These are phyloP conservation scores for Phytophthora multivora DNA, from an alignment of 352 stramenopile species.

Conservation along the genomic window DNA sequence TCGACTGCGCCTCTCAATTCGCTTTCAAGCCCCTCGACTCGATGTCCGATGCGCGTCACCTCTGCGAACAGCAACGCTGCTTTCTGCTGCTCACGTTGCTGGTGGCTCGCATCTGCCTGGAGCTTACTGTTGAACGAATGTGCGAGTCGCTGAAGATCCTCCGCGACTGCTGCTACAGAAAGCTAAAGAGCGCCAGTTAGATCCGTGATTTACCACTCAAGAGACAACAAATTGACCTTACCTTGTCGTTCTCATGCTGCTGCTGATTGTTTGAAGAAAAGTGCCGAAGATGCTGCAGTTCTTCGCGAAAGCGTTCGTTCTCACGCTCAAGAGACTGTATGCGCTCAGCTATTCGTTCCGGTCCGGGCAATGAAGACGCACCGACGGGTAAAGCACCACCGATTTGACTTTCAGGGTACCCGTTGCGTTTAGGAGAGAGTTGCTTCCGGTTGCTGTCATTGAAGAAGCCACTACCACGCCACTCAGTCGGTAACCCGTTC, in stretches of 20 bases:
- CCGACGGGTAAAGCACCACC: not conserved
- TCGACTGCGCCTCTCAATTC: constrained; percentile 34
- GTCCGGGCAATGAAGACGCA: not conserved
- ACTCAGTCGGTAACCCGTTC: constrained; percentile 19
- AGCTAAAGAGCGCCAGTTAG: constrained; percentile 15
- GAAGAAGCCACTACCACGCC: constrained; percentile 14
- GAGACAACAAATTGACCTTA: constrained; percentile 7
- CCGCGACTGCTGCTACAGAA: constrained; percentile 30
- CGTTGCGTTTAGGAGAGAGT: constrained; percentile 13
- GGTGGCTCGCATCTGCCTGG: constrained; percentile 50
- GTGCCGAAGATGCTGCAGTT: constrained; percentile 59
- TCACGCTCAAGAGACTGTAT: constrained; percentile 61
- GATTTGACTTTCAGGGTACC: constrained; percentile 4
- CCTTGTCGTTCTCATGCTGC: constrained; percentile 61
- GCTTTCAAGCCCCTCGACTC: constrained; percentile 47
- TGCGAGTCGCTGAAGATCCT: constrained; percentile 63
- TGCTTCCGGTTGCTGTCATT: constrained; percentile 25
- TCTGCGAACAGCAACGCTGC: constrained; percentile 72
- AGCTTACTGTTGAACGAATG: constrained; percentile 62
- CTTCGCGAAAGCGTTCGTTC: constrained; percentile 57
- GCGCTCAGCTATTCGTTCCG: constrained; percentile 21
- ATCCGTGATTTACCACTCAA: no score
- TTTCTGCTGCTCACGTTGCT: constrained; percentile 77
- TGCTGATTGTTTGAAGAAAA: constrained; percentile 62
- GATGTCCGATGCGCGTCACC: constrained; percentile 53